These are phyloP conservation scores for Colletotrichum gigasporum DNA, from an alignment of 2,329 filamentous ascomycete genomes.

Conservation along the genomic window DNA sequence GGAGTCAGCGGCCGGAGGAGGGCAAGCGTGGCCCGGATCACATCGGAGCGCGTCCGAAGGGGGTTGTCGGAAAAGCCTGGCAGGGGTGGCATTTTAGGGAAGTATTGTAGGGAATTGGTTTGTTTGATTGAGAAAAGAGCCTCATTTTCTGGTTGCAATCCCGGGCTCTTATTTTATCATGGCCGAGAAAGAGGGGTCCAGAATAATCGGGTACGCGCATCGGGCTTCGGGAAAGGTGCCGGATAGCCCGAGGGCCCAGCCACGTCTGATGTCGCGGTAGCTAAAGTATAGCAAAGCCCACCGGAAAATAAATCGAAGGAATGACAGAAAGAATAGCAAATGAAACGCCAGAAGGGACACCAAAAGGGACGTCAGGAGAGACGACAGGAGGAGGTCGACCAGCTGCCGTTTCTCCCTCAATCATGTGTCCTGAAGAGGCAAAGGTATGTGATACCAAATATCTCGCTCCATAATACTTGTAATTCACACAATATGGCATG, in stretches of 20 bases:
- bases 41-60: conserved; percentile 44
- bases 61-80: conserved; percentile 53
- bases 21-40: conserved; percentile 44
- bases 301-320: no score
- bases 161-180: conserved; percentile 10
- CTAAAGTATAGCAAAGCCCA: no score
- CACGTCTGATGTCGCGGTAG: not conserved
- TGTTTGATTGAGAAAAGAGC: not conserved
- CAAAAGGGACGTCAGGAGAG: no score
- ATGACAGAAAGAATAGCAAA: no score
- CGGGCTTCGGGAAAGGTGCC: conserved; percentile 9
- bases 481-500: no score
- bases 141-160: not conserved
- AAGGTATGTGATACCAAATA: no score
- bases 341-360: no score
- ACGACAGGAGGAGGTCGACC: no score
- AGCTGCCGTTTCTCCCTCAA: no score
- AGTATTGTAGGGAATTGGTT: not conserved
- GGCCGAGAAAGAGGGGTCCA: not conserved
- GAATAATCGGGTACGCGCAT: not conserved
- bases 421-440: no score
- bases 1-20: conserved; percentile 43
- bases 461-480: not conserved
- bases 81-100: conserved; percentile 45
- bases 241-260: not conserved